A percentile compares a stretch with the other conserved stretches of the same genome.
Conservation (phyloP, 2,329 filamentous ascomycete species). For the Cladosporium sp. region DNA sequence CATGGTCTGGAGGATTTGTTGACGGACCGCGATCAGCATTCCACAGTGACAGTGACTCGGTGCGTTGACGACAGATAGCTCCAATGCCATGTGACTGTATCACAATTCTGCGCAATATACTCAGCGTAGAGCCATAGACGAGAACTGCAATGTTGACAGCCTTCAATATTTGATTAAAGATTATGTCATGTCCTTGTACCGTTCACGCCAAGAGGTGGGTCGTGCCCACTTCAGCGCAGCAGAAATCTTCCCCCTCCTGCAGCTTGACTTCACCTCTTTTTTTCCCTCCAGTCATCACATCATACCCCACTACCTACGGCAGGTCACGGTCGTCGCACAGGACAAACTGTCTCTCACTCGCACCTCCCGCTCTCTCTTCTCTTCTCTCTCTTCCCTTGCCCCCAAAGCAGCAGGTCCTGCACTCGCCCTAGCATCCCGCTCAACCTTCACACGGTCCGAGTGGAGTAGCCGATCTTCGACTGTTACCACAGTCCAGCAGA, state of each 20-base stretch:
- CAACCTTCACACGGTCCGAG: slow-evolving; percentile 2
- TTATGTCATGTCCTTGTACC: neutral
- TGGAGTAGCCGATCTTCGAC: slow-evolving; percentile 13
- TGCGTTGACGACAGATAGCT: too few relatives aligned
- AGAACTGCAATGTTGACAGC: neutral
- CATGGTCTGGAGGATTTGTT: too few relatives aligned
- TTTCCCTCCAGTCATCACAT: neutral
- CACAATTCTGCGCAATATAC: too few relatives aligned
- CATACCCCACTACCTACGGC: slow-evolving; percentile 20
- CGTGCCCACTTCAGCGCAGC: neutral
- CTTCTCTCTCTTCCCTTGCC: slow-evolving; percentile 17
- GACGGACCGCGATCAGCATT: too few relatives aligned
- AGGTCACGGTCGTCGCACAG: slow-evolving; percentile 27
- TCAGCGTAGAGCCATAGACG: neutral
- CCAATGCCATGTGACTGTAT: too few relatives aligned
- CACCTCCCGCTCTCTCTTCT: slow-evolving; percentile 24
- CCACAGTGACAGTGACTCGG: too few relatives aligned
- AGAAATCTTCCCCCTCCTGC: neutral
- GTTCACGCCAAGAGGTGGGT: neutral
- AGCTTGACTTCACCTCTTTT: slow-evolving; percentile 1
- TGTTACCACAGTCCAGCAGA: slow-evolving; percentile 17
- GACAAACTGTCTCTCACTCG: slow-evolving; percentile 26
- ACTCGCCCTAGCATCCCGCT: slow-evolving; percentile 16
- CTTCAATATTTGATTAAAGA: neutral
- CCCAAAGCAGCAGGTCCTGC: slow-evolving; percentile 33